Conservation (phyloP, 2,329 filamentous ascomycete genomes). For the Curvularia lunata region DNA sequence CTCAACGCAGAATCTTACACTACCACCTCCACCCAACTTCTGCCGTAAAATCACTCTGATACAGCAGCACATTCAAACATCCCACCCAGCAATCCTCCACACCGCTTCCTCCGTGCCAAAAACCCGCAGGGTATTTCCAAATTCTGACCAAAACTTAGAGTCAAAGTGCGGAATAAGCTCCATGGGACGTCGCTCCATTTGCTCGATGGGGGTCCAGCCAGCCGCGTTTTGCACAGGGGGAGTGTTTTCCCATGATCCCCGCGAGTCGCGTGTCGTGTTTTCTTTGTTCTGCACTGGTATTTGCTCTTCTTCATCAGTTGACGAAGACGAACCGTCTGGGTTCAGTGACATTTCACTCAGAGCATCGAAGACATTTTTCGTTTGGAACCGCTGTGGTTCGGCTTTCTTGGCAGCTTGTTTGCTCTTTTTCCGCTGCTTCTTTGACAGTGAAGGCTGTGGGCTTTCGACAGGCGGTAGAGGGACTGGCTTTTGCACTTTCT, state of each 20-base stretch:
- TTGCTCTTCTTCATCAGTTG: conserved; percentile 20
- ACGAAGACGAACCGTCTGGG: conserved; percentile 8
- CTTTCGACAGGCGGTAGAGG: conserved; percentile 22
- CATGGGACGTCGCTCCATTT: conserved; percentile 36
- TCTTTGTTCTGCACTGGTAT: neutral
- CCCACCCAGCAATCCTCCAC: conserved; percentile 35
- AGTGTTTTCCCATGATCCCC: conserved; percentile 33
- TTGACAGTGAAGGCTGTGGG: neutral
- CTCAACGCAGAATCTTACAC: neutral
- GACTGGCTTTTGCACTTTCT: conserved; percentile 24
- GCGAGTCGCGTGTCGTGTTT: neutral
- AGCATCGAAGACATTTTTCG: conserved; percentile 38
- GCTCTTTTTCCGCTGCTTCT: conserved; percentile 23
- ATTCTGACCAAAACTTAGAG: conserved; percentile 62
- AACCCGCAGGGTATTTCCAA: conserved; percentile 65
- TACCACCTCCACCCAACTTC: too few relatives aligned
- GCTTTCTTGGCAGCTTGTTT: conserved; percentile 20
- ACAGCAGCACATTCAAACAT: neutral
- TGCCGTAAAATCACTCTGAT: too few relatives aligned
- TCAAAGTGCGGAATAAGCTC: conserved; percentile 60
- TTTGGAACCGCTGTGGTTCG: conserved; percentile 25
- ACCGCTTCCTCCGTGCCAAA: conserved; percentile 64
- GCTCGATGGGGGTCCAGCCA: conserved; percentile 31
- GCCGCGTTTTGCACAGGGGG: conserved; percentile 24
- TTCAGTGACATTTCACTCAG: conserved; percentile 20